Evolutionary conservation across 495 filamentous ascomycete species (phyloP).

Genomic region (Terfezia claveryi): DNA sequence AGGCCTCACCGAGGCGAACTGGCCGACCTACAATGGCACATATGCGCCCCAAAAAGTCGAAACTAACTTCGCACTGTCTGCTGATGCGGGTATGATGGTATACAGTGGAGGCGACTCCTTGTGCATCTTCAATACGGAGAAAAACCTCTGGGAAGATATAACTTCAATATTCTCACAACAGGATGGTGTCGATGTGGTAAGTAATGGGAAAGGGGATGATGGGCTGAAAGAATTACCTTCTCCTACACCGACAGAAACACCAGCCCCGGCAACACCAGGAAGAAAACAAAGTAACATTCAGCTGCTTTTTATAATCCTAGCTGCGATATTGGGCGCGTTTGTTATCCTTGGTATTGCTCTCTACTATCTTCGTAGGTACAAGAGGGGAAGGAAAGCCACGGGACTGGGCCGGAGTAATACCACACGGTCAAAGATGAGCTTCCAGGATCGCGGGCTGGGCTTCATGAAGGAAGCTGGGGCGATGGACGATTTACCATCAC

Average conservation of each 20-base stretch:
- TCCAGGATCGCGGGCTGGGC: slow-evolving; percentile 16
- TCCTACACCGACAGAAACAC: slow-evolving; percentile 7
- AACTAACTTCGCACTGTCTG: slow-evolving; percentile 40
- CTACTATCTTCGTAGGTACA: slow-evolving; percentile 19
- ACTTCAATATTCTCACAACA: slow-evolving; percentile 36
- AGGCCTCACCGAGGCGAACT: slow-evolving; percentile 25
- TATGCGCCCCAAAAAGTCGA: slow-evolving; percentile 41
- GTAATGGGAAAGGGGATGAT: background rate
- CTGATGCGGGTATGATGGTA: slow-evolving; percentile 40
- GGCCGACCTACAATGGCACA: slow-evolving; percentile 58
- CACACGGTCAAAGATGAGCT: slow-evolving; percentile 6
- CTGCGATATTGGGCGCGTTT: slow-evolving; percentile 49
- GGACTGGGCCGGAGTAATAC: background rate
- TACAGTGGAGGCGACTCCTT: slow-evolving; percentile 55
- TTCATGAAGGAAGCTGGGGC: slow-evolving; percentile 14
- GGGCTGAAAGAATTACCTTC: background rate
- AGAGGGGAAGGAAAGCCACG: slow-evolving; percentile 1
- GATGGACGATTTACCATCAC: background rate
- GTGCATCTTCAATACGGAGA: slow-evolving; percentile 56
- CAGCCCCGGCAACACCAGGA: slow-evolving; percentile 12
- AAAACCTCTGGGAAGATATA: slow-evolving; percentile 66
- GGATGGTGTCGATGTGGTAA: slow-evolving; percentile 20
- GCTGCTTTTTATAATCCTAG: slow-evolving; percentile 61
- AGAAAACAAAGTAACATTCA: slow-evolving; percentile 25
- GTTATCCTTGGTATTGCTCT: slow-evolving; percentile 46